These are phyloP conservation scores for Eugenia klotzschiana DNA, from an alignment of 441 rosid genomes.

Conservation along the genomic window DNA sequence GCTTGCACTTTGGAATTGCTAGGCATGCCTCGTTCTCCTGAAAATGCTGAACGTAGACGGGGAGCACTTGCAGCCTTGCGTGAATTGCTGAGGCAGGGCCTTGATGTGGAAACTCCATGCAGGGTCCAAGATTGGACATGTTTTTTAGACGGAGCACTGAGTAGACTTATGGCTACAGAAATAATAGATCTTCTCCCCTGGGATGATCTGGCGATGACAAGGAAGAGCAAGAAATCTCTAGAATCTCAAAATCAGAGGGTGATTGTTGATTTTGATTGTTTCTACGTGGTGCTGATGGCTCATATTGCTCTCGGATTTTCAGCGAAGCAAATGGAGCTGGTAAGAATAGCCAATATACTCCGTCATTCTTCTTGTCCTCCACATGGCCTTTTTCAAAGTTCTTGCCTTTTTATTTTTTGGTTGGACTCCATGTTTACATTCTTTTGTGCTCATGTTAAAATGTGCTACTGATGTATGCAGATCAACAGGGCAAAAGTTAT, in stretches of 20 bases:
- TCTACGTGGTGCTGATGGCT: constrained; percentile 57
- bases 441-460: neutral
- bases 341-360: constrained; percentile 6
- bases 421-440: neutral
- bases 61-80: constrained; percentile 84
- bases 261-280: constrained; percentile 66
- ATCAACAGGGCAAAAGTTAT: constrained; percentile 59
- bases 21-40: constrained; percentile 66
- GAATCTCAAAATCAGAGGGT: constrained; percentile 89
- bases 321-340: constrained; percentile 63
- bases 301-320: constrained; percentile 85
- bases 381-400: neutral
- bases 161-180: constrained; percentile 67
- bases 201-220: constrained; percentile 50
- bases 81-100: constrained; percentile 83
- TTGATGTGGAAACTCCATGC: constrained; percentile 71
- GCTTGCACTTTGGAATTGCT: constrained; percentile 91
- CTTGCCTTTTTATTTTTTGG: neutral
- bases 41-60: constrained; percentile 66
- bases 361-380: neutral
- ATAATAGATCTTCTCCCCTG: constrained; percentile 83
- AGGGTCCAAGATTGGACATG: constrained; percentile 84
- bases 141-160: constrained; percentile 63
- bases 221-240: constrained; percentile 82
- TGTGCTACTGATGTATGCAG: constrained; percentile 23